Evolutionary conservation across 1,139 yeast species (phyloP).

Genomic region (Hansenula lynferdii): DNA sequence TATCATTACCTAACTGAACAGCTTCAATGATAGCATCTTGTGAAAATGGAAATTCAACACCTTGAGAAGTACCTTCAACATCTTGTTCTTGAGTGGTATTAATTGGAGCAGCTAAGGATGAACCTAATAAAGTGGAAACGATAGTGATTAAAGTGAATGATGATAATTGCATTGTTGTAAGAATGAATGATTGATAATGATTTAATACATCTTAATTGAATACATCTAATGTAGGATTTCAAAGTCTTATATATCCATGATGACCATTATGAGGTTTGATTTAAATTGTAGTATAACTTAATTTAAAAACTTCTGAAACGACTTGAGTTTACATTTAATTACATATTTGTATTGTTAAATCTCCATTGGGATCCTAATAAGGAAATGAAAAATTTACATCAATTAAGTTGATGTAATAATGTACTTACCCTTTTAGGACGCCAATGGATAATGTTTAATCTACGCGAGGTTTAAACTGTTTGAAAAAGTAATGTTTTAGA

Average conservation of each 20-base stretch:
- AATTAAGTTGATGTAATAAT: background rate
- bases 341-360: background rate
- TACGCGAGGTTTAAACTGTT: too few relatives aligned
- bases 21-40: slow-evolving; percentile 1
- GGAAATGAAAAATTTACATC: slow-evolving; percentile 2
- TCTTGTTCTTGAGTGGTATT: background rate
- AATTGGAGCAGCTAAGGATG: slow-evolving; percentile 1
- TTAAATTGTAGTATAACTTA: too few relatives aligned
- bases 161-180: slow-evolving; percentile 1
- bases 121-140: background rate
- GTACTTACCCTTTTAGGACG: background rate
- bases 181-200: background rate
- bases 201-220: background rate
- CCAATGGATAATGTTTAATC: background rate
- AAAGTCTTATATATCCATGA: too few relatives aligned
- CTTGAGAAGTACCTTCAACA: background rate
- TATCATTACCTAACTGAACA: slow-evolving; percentile 1
- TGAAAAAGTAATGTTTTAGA: too few relatives aligned
- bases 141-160: background rate
- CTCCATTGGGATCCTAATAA: background rate
- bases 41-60: background rate
- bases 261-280: background rate
- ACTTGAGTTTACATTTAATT: background rate
- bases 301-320: too few relatives aligned
- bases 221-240: too few relatives aligned